phyloP scores from a whole-genome alignment of 2,329 filamentous ascomycete species.

The Chaetomiaceae sp. region DNA sequence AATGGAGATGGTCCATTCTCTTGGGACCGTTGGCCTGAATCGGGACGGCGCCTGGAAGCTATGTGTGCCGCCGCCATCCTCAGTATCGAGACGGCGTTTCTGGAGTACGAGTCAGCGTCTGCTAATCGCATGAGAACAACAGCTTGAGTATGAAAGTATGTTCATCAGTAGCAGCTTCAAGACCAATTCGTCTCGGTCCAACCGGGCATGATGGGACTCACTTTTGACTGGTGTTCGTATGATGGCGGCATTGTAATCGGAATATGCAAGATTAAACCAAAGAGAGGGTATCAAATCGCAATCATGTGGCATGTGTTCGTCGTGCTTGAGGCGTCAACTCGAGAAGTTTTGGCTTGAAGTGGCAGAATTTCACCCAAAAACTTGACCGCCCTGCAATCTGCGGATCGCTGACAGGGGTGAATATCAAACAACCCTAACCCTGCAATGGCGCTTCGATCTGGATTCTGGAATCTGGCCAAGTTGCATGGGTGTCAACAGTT shows the following conservation, averaged over 20 bases:
- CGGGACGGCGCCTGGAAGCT: constrained; percentile 65
- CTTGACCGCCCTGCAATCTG: constrained; percentile 24
- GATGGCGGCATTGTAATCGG: constrained; percentile 22
- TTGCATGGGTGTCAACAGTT: constrained; percentile 14
- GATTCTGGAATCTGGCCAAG: constrained; percentile 30
- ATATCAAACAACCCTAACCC: constrained; percentile 11
- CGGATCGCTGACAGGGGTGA: not conserved
- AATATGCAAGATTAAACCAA: not conserved
- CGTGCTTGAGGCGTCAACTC: not conserved
- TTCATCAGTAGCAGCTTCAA: not conserved
- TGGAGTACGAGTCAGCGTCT: constrained; percentile 26
- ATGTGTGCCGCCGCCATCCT: constrained; percentile 39
- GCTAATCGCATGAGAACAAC: not conserved
- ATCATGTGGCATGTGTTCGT: not conserved
- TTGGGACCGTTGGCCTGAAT: constrained; percentile 60
- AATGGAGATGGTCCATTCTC: constrained; percentile 71
- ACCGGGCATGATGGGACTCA: constrained; percentile 9
- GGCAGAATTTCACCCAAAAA: constrained; percentile 24
- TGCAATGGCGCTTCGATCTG: constrained; percentile 15
- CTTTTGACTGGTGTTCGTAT: constrained; percentile 22
- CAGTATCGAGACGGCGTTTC: constrained; percentile 49
- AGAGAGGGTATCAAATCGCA: not conserved
- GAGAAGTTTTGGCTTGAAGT: constrained; percentile 14
- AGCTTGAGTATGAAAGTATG: not conserved
- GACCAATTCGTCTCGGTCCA: too few relatives aligned